Evolutionary conservation across 257 asterid species (phyloP), one percentile per base, ranked within the genome.

Genomic region (Ilex asprella): DNA sequence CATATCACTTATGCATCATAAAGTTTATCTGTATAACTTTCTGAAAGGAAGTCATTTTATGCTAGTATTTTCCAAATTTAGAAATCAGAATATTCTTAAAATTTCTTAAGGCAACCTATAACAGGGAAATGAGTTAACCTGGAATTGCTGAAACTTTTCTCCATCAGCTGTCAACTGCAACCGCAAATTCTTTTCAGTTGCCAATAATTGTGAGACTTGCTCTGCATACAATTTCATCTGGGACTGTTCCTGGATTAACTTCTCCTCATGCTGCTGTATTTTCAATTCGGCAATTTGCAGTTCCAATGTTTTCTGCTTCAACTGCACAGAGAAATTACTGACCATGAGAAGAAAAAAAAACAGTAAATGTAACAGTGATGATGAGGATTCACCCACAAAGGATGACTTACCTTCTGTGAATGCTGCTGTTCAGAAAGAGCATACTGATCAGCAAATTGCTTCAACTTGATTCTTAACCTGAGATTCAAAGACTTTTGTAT

Each of bases 61-160:
- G 41, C 5, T 4, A 35, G 5, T 35, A 35, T 35, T 8, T 3
- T 35, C 41, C 41, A 35, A 35, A 35, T 35, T 35, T 21, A 21
- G 27, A 21, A 21, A 21, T 21, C 27, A 35, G 2, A 35, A 35
- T 35, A 35, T 35, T 35, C 41, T 35, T 35, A 35, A 35, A 58
- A 30, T 10, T 31, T n/a, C n/a, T 59, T 50, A 29, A 30, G 51
- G 67, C 14, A 43, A 27, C 43, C 47, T 35, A 43, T 30, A 12
- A 32, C 11, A 57, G 31, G n/a, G 29, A 6, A 59, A 44, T 15
- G 44, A 16, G 53, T 67, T 67, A 61, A 87, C 99, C 97, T 93
- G 99, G 75, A 93, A 93, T 58, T 89, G 96, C 71, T 89, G 97
- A 82, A 93, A 93, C 79, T 93, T 93, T 76, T 89, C 99, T 56